Evolutionary conservation across 202 grass and related monocot genomes (phyloP), one percentile per base, ranked within the genome.

Genomic region (Brachypodium distachyon): DNA sequence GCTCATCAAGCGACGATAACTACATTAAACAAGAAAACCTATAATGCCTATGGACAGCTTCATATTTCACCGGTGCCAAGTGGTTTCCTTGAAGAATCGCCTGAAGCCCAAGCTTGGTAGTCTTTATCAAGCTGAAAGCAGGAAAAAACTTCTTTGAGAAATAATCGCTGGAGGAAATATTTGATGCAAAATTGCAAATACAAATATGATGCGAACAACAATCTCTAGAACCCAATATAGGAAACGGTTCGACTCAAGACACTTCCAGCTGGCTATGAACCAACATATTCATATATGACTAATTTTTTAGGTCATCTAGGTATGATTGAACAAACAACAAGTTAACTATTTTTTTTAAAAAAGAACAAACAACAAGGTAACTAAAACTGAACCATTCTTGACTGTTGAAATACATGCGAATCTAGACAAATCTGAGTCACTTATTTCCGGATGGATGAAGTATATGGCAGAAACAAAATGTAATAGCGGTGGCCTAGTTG

Each of bases 1-100:
- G 55, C 14, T 25, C 27, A 37, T 23, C 2, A 68, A 34, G 12
- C 0, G 39, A 28, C 4, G 1, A 54, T 31, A 72, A 79, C 26
- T 54, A 82, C 57, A 76, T 53, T 54, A 62, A 68, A 38, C 28
- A 75, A 61, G 2, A 79, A 79, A 64, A 80, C 18, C 62, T 71
- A 84, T 50, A 13, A 34, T 49, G 21, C 53, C 70, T 80, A 81
- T 41, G 46, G 17, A 63, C 29, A 84, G 61, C 75, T 89, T 99
- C 87, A 95, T 72, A 99, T 92, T 99, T 99, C 77, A 31, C 96
- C 96, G 2, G 92, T 99, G 47, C 92, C 91, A 61, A 95, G 89
- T 22, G 96, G 91, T 75, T 89, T 91, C 81, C 96, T 89, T 21
- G 91, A 92, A 57, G 87, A 82, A 82, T 99, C 96, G 62, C 91